Percentiles rank a stretch among this genome's conserved stretches.
Conservation (phyloP, 495 filamentous ascomycete species). For the Cercophora samala region DNA sequence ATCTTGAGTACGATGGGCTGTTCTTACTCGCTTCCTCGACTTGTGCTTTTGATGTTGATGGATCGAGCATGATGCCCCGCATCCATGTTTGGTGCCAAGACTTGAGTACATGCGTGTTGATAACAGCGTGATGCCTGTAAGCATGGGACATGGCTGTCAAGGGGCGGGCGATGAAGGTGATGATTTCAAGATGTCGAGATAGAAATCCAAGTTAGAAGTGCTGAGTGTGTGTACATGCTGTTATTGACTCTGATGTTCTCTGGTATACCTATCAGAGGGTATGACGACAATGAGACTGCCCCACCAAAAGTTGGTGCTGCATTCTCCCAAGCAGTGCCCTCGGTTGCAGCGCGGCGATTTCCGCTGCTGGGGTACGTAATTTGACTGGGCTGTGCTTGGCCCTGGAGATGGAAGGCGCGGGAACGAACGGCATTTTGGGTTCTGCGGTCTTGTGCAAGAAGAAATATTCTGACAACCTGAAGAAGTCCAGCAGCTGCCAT, state of each 20-base stretch:
- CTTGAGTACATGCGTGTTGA: not conserved
- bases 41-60: not conserved
- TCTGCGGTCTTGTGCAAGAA: conserved; percentile 10
- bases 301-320: conserved; percentile 11
- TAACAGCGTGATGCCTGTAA: not conserved
- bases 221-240: too few relatives aligned
- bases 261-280: too few relatives aligned
- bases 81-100: not conserved
- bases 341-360: conserved; percentile 11
- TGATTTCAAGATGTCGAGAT: not conserved
- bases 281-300: conserved; percentile 2
- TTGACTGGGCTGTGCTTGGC: conserved; percentile 15
- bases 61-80: not conserved
- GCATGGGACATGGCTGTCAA: not conserved
- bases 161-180: not conserved
- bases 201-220: not conserved
- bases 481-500: not conserved
- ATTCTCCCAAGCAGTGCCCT: not conserved
- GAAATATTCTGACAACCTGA: not conserved
- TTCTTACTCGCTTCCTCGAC: too few relatives aligned
- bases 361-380: conserved; percentile 23
- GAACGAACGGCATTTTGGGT: conserved; percentile 12
- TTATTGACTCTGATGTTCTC: too few relatives aligned
- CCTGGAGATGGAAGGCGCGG: conserved; percentile 10
- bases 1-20: too few relatives aligned